Conservation (phyloP, 2,329 filamentous ascomycete genomes). For the Rutstroemia sp. region DNA sequence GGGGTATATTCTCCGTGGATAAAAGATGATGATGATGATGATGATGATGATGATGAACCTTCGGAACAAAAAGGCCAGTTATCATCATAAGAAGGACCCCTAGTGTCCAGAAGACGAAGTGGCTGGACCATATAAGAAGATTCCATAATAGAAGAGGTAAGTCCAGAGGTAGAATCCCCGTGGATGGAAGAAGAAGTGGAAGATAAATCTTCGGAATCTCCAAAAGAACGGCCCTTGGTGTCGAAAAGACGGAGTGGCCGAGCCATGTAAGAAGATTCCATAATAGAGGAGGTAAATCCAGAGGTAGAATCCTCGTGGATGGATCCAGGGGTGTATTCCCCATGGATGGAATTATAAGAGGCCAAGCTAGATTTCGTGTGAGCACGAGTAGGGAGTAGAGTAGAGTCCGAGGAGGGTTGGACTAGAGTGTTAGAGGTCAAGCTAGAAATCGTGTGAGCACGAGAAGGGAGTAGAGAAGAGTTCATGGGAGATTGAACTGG, state of each 20-base stretch:
- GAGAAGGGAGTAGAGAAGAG: neutral
- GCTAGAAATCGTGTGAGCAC: neutral
- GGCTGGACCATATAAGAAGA: too few relatives aligned
- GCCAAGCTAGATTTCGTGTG: neutral
- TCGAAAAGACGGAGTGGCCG: too few relatives aligned
- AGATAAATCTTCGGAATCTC: too few relatives aligned
- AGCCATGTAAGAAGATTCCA: too few relatives aligned
- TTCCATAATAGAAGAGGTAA: too few relatives aligned
- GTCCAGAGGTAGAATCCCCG: too few relatives aligned
- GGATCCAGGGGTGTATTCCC: neutral
- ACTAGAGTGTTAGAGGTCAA: neutral
- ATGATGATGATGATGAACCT: neutral
- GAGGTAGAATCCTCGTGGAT: neutral
- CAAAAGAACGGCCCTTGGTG: too few relatives aligned
- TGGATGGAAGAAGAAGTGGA: too few relatives aligned
- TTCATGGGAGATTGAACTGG: neutral
- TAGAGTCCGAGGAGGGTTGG: neutral
- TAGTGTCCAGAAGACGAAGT: too few relatives aligned
- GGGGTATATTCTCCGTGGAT: neutral
- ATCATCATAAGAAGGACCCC: too few relatives aligned
- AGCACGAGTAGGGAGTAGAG: neutral
- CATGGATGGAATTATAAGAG: neutral
- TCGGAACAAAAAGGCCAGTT: too few relatives aligned
- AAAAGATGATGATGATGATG: too few relatives aligned
- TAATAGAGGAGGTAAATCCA: neutral